Base-by-base conservation (phyloP, 306 rosid genomes). In the Bauhinia variegata region DNA sequence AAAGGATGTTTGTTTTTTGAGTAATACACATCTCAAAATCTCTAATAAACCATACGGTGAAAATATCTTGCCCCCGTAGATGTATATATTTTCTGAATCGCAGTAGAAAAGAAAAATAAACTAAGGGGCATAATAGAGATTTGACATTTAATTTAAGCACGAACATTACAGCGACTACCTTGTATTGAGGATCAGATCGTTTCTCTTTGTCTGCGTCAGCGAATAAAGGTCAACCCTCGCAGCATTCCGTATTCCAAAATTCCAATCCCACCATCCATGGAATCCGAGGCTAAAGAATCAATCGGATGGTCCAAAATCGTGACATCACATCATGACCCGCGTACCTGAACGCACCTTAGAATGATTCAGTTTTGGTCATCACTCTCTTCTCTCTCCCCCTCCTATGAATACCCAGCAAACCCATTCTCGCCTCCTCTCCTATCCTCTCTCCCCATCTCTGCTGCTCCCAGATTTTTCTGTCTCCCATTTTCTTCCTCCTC, bases 391-490 rank as follows among this genome's bases (percentile, higher is more conserved):
- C 62, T 57, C n/a, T n/a, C n/a, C n/a, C 65, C 16, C 42, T n/a
- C 33, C 78, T 70, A 78, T 80, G 85, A 82, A 89, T 82, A 76
- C 87, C 71, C 67, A 13, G n/a, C n/a, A n/a, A n/a, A n/a, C n/a
- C n/a, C n/a, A n/a, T n/a, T n/a, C 14, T 63, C 52, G 52, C 28
- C 39, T 11, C 48, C 9, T 63, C 56, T 30, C 59, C 53, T 64
- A 12, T 34, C 42, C 48, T 74, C 16, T 60, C 50, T 65, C 47
- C n/a, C n/a, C 8, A 37, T 46, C 16, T 44, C 1, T 5, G 9
- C 5, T 13, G 5, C 41, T 39, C 46, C 36, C 60, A 7, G 34
- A 15, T 56, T 51, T 72, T 34, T 48, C 42, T 67, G 46, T 68
- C 46, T 17, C 48, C 68, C 32, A 19, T 15, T 60, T 32, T 67